A percentile compares a stretch with the other conserved stretches of the same genome.
Conservation (phyloP, 1,284 basidiomycete species). For the Microbotryum intermedium region DNA sequence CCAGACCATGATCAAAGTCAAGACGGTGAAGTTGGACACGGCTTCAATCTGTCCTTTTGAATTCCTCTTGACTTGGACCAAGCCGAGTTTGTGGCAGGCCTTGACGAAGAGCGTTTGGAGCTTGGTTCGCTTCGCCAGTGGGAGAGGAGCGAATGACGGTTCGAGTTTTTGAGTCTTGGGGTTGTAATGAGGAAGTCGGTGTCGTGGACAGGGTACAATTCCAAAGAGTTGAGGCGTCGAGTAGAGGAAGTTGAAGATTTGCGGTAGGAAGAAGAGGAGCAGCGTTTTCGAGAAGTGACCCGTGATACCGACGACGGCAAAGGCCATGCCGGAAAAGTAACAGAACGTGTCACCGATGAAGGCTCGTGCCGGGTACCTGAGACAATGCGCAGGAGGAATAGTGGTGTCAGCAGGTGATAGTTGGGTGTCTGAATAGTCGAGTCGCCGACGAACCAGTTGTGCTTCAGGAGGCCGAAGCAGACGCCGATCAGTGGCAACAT, state of each 20-base stretch:
- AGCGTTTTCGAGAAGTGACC: slow-evolving; percentile 97
- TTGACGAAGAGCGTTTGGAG: slow-evolving; percentile 50
- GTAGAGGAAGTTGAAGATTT: slow-evolving; percentile 93
- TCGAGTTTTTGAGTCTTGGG: slow-evolving; percentile 59
- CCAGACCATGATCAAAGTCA: slow-evolving; percentile 69
- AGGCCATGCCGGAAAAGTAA: slow-evolving; percentile 96
- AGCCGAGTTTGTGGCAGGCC: slow-evolving; percentile 52
- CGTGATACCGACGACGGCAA: slow-evolving; percentile 89
- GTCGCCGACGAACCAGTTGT: slow-evolving; percentile 66
- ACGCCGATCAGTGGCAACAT: slow-evolving; percentile 91
- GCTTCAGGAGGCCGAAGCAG: slow-evolving; percentile 78
- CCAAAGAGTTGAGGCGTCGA: slow-evolving; percentile 93
- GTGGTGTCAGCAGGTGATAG: background rate
- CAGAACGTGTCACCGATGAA: slow-evolving; percentile 98
- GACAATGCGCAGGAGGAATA: too few species aligned
- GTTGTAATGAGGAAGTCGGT: slow-evolving; percentile 79
- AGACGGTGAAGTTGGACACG: slow-evolving; percentile 75
- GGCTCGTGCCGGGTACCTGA: slow-evolving; percentile 88
- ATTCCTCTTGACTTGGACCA: slow-evolving; percentile 59
- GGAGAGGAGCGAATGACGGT: slow-evolving; percentile 62
- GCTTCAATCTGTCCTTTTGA: slow-evolving; percentile 47
- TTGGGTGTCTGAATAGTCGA: background rate
- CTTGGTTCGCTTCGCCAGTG: slow-evolving; percentile 43
- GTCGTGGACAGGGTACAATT: slow-evolving; percentile 84
- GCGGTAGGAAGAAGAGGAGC: slow-evolving; percentile 91